phyloP scores from a whole-genome alignment of 371 early-diverging fungal species.

The Enterocytospora artemiae region DNA sequence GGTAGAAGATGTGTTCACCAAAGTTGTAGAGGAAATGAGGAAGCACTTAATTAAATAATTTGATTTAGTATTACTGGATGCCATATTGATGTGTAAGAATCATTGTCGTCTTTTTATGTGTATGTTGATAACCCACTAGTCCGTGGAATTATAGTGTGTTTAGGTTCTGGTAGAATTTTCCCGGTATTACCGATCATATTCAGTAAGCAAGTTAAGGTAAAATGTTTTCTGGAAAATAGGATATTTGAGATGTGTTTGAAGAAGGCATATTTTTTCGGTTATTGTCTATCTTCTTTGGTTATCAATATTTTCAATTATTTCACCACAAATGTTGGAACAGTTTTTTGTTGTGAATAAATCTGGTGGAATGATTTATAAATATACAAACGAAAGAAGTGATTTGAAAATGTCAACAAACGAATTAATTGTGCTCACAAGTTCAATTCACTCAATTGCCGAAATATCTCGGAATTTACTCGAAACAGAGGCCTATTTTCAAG shows the following conservation, averaged over 20 bases:
- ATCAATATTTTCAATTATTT: not conserved
- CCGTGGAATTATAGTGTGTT: too few species aligned
- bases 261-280: not conserved
- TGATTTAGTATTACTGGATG: too few species aligned
- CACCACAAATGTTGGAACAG: constrained; percentile 14
- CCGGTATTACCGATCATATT: not conserved
- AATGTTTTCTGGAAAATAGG: not conserved
- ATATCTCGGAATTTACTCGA: not conserved
- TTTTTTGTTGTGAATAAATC: constrained; percentile 46
- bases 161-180: not conserved
- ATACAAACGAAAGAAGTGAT: constrained; percentile 10
- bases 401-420: constrained; percentile 22
- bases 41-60: too few species aligned
- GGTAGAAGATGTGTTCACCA: constrained; percentile 28
- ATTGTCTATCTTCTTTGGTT: not conserved
- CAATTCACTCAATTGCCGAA: constrained; percentile 1
- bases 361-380: constrained; percentile 44
- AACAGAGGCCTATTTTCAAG: not conserved
- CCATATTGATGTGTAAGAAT: too few species aligned
- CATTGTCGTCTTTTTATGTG: too few species aligned
- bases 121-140: too few species aligned
- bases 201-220: not conserved
- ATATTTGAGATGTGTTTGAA: not conserved
- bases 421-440: not conserved
- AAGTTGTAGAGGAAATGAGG: constrained; percentile 4